Evolutionary conservation across 805 yeast genomes (phyloP), one percentile per base, ranked within the genome.

Genomic region (Blastobotrys muscicola): DNA sequence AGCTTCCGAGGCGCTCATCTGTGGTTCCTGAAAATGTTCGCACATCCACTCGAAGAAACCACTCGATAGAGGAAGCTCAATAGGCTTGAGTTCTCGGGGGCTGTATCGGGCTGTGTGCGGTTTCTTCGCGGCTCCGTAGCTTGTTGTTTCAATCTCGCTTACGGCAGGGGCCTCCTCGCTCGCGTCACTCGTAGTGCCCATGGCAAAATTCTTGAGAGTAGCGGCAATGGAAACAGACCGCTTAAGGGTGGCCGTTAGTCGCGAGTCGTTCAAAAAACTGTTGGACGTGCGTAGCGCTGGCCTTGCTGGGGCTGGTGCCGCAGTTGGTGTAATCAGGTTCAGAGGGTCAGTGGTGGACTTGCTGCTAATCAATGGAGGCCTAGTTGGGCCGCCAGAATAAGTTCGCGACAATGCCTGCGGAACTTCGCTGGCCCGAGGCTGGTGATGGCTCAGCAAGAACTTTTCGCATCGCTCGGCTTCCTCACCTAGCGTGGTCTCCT

Each of bases 1-100:
- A 12, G 78, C 65, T 52, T 90, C 97, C 43, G 76, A 74, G 45
- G 77, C 80, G 8, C 85, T 78, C 81, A 89, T 81, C 58, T 90
- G 97, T 0, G 98, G 97, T 57, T 89, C 97, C 56, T 89, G 95
- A 66, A 90, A 92, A 57, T 87, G 89, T 60, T 92, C 98, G 46
- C 85, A 76, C 40, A 68, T 54, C 67, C 70, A 65, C 35, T 67
- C 67, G 44, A 65, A 57, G 52, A 69, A 65, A 8, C 57, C 57
- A 30, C 65, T 55, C 31, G 57, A 41, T 34, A 67, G 47, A 1
- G 66, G 68, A 41, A 67, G 44, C 5, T 44, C 45, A 7, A 54
- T 46, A 13, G 51, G 42, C 38, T 52, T 53, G 5, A 45, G 42
- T 10, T 47, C 45, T n/a, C 57, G 50, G 16, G 47, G 39, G 14